Conservation (phyloP, 768 basidiomycete species). For the Mycena capillaripes region DNA sequence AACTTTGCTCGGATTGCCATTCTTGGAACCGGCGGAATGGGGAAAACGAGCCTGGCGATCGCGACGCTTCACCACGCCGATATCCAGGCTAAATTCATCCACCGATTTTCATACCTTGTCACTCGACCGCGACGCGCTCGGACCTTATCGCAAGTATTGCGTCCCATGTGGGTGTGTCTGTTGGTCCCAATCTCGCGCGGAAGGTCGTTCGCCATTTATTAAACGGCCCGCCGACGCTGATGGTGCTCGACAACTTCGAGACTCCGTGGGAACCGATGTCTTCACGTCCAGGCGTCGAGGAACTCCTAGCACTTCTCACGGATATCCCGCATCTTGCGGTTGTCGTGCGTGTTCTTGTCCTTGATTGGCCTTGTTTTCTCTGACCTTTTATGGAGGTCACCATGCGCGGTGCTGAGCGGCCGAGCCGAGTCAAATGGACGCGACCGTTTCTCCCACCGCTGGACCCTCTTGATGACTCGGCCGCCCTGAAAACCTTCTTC, state of each 20-base stretch:
- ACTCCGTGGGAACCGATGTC: slow-evolving; percentile 1
- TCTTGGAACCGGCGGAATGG: slow-evolving; percentile 14
- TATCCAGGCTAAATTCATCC: background rate
- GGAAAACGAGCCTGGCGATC: slow-evolving; percentile 4
- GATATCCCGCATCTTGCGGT: slow-evolving; percentile 5
- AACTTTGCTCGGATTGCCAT: background rate
- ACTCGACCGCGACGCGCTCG: background rate
- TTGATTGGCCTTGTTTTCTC: background rate
- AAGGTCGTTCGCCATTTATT: slow-evolving; percentile 2
- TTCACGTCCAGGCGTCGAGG: slow-evolving; percentile 3
- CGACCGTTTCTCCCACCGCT: slow-evolving; percentile 16
- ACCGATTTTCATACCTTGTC: slow-evolving; percentile 17
- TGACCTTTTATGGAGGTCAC: slow-evolving; percentile 7
- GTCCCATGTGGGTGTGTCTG: slow-evolving; percentile 9
- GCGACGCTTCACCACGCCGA: background rate
- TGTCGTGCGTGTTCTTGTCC: background rate
- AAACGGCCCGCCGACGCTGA: background rate
- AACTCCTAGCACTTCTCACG: background rate
- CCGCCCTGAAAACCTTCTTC: slow-evolving; percentile 13
- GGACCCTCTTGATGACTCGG: background rate
- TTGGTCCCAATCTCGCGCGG: background rate
- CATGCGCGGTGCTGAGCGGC: slow-evolving; percentile 19
- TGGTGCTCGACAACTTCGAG: slow-evolving; percentile 14
- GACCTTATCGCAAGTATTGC: slow-evolving; percentile 10
- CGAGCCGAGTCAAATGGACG: slow-evolving; percentile 3